Percentiles rank a stretch among this genome's conserved stretches.
Evolutionary conservation across 2,329 filamentous ascomycete species (phyloP).

Genomic region (Fusarium sp.): DNA sequence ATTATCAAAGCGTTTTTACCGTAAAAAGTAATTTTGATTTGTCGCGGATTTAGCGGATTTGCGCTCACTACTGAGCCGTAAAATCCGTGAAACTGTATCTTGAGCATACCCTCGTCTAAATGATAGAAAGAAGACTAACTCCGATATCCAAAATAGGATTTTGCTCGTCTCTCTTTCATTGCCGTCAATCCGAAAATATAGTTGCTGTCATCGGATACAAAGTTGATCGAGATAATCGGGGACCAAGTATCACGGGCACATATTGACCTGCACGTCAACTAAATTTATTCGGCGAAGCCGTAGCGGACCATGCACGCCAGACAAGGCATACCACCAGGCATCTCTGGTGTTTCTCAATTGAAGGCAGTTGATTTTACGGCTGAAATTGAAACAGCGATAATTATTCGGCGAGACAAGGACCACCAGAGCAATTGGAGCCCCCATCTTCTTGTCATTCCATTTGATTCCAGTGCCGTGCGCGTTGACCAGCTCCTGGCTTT

Average conservation of each 20-base stretch:
- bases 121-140: neutral
- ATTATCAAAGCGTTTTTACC: neutral
- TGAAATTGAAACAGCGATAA: neutral
- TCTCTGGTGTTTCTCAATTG: neutral
- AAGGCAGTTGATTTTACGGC: neutral
- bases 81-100: neutral
- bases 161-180: neutral
- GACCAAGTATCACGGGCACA: conserved; percentile 6
- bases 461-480: neutral
- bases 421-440: neutral
- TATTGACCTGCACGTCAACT: conserved; percentile 19
- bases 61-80: neutral
- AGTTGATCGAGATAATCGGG: conserved; percentile 10
- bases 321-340: conserved; percentile 9
- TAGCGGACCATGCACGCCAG: conserved; percentile 14
- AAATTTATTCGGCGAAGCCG: conserved; percentile 27
- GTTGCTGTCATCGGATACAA: neutral
- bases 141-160: conserved; percentile 1
- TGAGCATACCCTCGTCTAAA: neutral
- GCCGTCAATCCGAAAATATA: conserved; percentile 12
- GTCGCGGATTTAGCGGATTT: conserved; percentile 21
- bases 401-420: neutral
- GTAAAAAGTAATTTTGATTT: neutral
- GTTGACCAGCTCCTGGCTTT: neutral
- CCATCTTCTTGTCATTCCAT: neutral